Percentiles rank a stretch among this genome's conserved stretches.
Conservation (phyloP, 306 rosid species). For the Dryas alaskensis region DNA sequence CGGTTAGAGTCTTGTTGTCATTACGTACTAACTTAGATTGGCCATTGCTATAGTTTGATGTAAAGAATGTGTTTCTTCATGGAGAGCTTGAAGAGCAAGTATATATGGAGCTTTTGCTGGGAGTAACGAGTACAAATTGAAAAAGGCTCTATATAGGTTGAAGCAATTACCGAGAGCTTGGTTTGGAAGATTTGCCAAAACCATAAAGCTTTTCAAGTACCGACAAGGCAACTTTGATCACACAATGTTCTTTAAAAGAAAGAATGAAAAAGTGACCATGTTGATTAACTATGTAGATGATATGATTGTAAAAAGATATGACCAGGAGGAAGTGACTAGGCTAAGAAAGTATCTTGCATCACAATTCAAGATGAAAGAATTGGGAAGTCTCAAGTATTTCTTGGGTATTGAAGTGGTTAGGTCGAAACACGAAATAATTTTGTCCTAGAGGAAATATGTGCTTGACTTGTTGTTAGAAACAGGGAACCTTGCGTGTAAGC, state of each 20-base stretch:
- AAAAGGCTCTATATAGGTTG: background rate
- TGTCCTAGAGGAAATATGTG: background rate
- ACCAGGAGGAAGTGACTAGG: accelerated
- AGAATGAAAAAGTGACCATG: too few species aligned
- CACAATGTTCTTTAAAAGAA: too few species aligned
- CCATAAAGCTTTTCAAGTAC: background rate
- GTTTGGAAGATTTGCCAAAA: background rate
- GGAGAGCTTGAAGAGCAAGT: background rate
- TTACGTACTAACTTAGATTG: background rate
- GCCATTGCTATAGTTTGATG: background rate
- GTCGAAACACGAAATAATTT: background rate
- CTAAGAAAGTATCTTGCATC: background rate
- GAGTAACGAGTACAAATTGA: background rate
- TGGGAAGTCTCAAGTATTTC: background rate
- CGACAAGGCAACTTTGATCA: background rate
- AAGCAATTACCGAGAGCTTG: background rate
- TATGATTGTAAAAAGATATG: background rate
- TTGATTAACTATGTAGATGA: too few species aligned
- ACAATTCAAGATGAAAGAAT: background rate
- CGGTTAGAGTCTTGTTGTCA: background rate
- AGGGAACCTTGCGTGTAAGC: background rate
- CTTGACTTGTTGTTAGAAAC: too few species aligned
- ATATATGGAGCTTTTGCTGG: background rate
- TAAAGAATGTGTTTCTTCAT: background rate
- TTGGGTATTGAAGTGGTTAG: background rate